Conservation (phyloP, 2,329 filamentous ascomycete species). For the Phaeoacremonium minimum region DNA sequence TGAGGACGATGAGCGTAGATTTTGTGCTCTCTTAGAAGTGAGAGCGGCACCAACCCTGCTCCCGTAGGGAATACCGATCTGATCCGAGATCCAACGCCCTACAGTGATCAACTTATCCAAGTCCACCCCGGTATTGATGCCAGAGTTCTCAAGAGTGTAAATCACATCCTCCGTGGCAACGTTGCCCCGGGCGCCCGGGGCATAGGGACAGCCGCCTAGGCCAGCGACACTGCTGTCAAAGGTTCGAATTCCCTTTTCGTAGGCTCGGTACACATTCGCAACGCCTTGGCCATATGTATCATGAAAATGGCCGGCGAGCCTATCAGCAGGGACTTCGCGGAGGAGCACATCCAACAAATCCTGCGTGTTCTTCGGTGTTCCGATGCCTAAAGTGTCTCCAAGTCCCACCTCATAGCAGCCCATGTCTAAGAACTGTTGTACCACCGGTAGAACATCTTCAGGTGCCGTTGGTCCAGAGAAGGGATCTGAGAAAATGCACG, state of each 20-base stretch:
- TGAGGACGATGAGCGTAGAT: no score
- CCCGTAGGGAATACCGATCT: no score
- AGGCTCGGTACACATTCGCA: slow-evolving; percentile 60
- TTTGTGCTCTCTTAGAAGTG: no score
- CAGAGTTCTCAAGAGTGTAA: slow-evolving; percentile 40
- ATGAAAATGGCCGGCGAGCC: slow-evolving; percentile 66
- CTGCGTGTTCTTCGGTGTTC: slow-evolving; percentile 29
- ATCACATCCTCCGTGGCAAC: slow-evolving; percentile 45
- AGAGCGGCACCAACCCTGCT: no score
- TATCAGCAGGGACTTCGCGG: slow-evolving; percentile 47
- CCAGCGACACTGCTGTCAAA: slow-evolving; percentile 66
- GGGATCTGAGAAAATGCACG: slow-evolving; percentile 50
- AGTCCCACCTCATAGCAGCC: slow-evolving; percentile 65
- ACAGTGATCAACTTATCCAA: slow-evolving; percentile 48
- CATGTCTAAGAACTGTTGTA: slow-evolving; percentile 48
- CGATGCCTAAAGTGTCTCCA: slow-evolving; percentile 62
- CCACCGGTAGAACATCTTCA: slow-evolving; percentile 25
- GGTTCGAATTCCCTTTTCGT: slow-evolving; percentile 57
- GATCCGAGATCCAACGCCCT: slow-evolving; percentile 59
- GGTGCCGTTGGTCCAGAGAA: slow-evolving; percentile 29
- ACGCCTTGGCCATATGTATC: slow-evolving; percentile 68
- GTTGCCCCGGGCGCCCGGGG: slow-evolving; percentile 62
- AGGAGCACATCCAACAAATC: slow-evolving; percentile 38
- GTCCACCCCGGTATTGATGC: slow-evolving; percentile 54
- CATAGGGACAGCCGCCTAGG: slow-evolving; percentile 65